phyloP scores from a whole-genome alignment of 2,329 filamentous ascomycete genomes.

The Periconia sp. region DNA sequence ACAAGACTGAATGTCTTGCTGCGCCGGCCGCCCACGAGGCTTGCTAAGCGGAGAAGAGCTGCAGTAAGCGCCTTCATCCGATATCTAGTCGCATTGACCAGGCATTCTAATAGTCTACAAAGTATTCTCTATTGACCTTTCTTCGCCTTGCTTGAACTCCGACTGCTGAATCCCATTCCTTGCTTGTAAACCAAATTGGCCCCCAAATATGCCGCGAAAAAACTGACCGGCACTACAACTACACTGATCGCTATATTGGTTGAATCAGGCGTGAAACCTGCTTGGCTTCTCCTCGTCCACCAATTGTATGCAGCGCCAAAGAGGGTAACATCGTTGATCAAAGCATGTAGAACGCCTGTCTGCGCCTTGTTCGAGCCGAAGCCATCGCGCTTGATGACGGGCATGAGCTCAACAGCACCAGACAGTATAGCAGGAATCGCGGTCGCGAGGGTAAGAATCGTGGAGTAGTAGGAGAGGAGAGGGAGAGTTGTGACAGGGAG shows the following conservation, averaged over 20 bases:
- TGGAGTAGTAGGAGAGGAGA: slow-evolving; percentile 52
- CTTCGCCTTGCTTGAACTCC: slow-evolving; percentile 32
- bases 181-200: slow-evolving; percentile 53
- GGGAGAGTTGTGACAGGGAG: slow-evolving; percentile 42
- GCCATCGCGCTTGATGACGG: slow-evolving; percentile 52
- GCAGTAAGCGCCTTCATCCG: too few relatives aligned
- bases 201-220: slow-evolving; percentile 52
- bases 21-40: too few relatives aligned
- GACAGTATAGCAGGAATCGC: slow-evolving; percentile 39
- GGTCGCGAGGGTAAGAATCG: slow-evolving; percentile 46
- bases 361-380: slow-evolving; percentile 51
- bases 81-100: too few relatives aligned
- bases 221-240: slow-evolving; percentile 38
- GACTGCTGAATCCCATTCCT: slow-evolving; percentile 50
- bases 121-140: slow-evolving; percentile 25
- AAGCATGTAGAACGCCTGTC: slow-evolving; percentile 49
- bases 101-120: too few relatives aligned
- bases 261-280: slow-evolving; percentile 42
- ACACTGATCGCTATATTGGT: slow-evolving; percentile 48
- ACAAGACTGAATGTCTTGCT: too few relatives aligned
- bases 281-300: slow-evolving; percentile 45
- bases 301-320: slow-evolving; percentile 50
- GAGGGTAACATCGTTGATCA: slow-evolving; percentile 51
- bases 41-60: too few relatives aligned
- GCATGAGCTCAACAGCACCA: slow-evolving; percentile 46